Percentiles rank a stretch among this genome's conserved stretches.
Evolutionary conservation across 2,329 filamentous ascomycete species (phyloP).

Genomic region (Tolypocladium capitatum): DNA sequence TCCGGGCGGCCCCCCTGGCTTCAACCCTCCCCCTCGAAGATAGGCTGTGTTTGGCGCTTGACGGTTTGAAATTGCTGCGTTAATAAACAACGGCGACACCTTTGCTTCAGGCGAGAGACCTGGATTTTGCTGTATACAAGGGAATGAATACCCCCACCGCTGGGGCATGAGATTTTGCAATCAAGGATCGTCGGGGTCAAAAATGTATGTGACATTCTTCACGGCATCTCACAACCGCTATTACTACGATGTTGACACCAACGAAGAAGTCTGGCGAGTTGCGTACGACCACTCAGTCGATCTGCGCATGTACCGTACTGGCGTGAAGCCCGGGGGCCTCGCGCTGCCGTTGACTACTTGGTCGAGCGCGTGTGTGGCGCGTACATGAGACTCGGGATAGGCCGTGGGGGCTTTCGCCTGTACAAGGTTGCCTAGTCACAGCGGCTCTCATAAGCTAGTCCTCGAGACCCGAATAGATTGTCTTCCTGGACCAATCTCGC

Average conservation of each 20-base stretch:
- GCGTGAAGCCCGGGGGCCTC: background rate
- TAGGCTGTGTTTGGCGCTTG: constrained; percentile 21
- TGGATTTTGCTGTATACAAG: constrained; percentile 9
- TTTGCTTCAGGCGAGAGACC: constrained; percentile 9
- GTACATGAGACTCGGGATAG: background rate
- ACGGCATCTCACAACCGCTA: background rate
- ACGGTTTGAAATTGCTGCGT: constrained; percentile 11
- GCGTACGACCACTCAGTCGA: background rate
- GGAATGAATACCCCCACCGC: background rate
- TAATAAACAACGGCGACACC: constrained; percentile 13
- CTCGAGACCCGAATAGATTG: constrained; percentile 1
- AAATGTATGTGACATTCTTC: constrained; percentile 5
- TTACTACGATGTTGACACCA: constrained; percentile 2
- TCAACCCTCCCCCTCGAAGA: constrained; percentile 58
- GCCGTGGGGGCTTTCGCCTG: background rate
- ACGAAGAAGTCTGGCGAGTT: background rate
- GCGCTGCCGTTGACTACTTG: background rate
- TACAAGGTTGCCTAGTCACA: background rate
- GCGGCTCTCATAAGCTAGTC: background rate
- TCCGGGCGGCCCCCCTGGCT: constrained; percentile 51
- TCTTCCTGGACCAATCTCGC: background rate
- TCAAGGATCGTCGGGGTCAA: constrained; percentile 1
- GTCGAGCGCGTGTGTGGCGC: background rate
- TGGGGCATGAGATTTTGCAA: background rate
- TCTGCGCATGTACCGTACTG: background rate